Evolutionary conservation across 805 yeast species (phyloP), one percentile per base, ranked within the genome.

Genomic region (Debaryomyces maramus): DNA sequence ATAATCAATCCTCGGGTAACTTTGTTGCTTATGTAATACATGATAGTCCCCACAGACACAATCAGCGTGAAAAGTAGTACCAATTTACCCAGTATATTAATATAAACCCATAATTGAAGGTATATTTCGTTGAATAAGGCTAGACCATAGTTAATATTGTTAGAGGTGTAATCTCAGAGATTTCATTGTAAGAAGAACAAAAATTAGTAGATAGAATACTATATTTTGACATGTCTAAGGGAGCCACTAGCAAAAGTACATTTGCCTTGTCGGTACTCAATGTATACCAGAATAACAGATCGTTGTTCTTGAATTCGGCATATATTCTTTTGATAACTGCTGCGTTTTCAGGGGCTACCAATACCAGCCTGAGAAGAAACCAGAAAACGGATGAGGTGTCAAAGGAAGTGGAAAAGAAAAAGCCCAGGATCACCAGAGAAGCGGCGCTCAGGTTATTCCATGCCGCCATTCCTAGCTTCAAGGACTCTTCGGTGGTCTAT

Each of bases 271-370:
- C 63, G 19, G 46, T 65, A 17, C 47, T 68, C 34, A 56, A 57
- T 33, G 62, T 67, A 10, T 70, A 70, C 47, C 59, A 64, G 52
- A 58, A 63, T 34, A 69, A 70, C 47, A 52, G 75, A 36, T 64
- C 69, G 14, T 51, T 67, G 9, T 55, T 70, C 8, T 57, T 70
- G 28, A 70, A 70, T 47, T 66, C 71, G 5, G 63, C 73, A 6
- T 70, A 69, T 46, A 64, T 69, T 30, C 60, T 70, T 18, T 52
- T 70, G 17, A 54, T 70, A 15, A 67, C 72, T 0, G 66, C 72
- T 5, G 74, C 73, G 3, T 70, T 70, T 43, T 56, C 72, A 0
- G 70, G 72, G 2, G 74, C 71, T 17, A 67, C 74, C 18, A 55
- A 51, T 21, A 60, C 62, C 4, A 43, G 40, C 21, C 53, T 13